Conservation (phyloP, 805 yeast genomes). For the Cephaloascus fragrans region DNA sequence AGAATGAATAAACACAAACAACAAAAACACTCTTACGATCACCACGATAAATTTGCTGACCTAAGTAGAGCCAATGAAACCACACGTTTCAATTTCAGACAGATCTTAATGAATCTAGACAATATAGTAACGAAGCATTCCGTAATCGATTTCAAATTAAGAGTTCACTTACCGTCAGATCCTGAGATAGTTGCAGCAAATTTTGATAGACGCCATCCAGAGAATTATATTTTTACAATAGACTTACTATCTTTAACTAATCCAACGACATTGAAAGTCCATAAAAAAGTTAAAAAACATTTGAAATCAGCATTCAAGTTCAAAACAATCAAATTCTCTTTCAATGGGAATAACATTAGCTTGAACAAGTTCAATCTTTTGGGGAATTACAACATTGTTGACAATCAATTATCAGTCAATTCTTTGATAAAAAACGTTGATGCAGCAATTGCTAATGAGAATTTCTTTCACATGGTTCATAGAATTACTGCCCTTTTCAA, state of each 20-base stretch:
- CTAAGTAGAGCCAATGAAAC: no score
- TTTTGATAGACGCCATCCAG: not conserved
- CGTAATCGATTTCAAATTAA: conserved; percentile 19
- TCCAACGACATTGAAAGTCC: not conserved
- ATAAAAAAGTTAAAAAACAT: not conserved
- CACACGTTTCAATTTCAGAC: not conserved
- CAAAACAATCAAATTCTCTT: conserved; percentile 8
- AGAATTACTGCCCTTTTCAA: conserved; percentile 3
- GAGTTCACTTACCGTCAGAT: conserved; percentile 21
- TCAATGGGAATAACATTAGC: conserved; percentile 19
- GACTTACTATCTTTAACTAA: not conserved
- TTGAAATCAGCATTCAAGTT: conserved; percentile 13
- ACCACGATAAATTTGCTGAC: no score
- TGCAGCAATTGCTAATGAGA: conserved; percentile 24
- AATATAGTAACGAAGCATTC: conserved; percentile 13
- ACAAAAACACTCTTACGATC: not conserved
- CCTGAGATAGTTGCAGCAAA: not conserved
- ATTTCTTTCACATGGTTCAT: conserved; percentile 23
- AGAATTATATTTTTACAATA: not conserved
- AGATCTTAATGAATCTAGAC: conserved; percentile 6
- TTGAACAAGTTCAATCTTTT: conserved; percentile 18
- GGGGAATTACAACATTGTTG: conserved; percentile 15
- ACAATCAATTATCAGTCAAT: conserved; percentile 12
- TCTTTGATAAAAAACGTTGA: conserved; percentile 15
- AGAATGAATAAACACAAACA: not conserved